These are phyloP conservation scores for Raddia distichophylla DNA, from an alignment of 176 grass and related monocot genomes.

Conservation along the genomic window DNA sequence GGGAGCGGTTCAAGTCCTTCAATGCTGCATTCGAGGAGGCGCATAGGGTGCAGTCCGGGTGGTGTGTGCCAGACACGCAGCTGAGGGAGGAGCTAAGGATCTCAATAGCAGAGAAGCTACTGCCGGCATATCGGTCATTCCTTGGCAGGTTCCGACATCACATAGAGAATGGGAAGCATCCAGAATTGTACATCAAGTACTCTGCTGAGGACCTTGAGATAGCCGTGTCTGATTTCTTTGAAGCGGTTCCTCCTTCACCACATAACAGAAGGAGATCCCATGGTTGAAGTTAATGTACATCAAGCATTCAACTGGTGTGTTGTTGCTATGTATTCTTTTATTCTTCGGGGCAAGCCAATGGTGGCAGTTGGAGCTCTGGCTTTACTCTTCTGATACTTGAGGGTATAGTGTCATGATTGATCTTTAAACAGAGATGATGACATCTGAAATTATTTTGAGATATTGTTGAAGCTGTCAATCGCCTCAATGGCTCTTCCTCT, in stretches of 20 bases:
- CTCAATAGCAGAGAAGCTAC: conserved; percentile 81
- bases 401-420: conserved; percentile 21
- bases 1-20: conserved; percentile 87
- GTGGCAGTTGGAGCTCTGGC: conserved; percentile 34
- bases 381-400: conserved; percentile 42
- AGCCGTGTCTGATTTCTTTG: conserved; percentile 73
- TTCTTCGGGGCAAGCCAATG: conserved; percentile 40
- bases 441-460: conserved; percentile 49
- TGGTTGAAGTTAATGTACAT: conserved; percentile 36
- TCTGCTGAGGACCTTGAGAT: conserved; percentile 86
- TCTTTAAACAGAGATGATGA: conserved; percentile 32
- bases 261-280: conserved; percentile 68
- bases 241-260: conserved; percentile 55
- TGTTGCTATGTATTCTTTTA: conserved; percentile 57
- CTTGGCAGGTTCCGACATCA: conserved; percentile 89
- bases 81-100: conserved; percentile 90
- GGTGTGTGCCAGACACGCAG: conserved; percentile 78
- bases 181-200: conserved; percentile 89
- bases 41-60: conserved; percentile 69
- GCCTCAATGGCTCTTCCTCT: conserved; percentile 40
- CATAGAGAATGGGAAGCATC: conserved; percentile 87
- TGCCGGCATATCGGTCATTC: conserved; percentile 90
- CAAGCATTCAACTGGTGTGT: conserved; percentile 29
- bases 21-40: conserved; percentile 85
- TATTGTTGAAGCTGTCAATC: conserved; percentile 48